Evolutionary conservation across 2,329 filamentous ascomycete species (phyloP).

Genomic region (Cladorrhinum sp.): DNA sequence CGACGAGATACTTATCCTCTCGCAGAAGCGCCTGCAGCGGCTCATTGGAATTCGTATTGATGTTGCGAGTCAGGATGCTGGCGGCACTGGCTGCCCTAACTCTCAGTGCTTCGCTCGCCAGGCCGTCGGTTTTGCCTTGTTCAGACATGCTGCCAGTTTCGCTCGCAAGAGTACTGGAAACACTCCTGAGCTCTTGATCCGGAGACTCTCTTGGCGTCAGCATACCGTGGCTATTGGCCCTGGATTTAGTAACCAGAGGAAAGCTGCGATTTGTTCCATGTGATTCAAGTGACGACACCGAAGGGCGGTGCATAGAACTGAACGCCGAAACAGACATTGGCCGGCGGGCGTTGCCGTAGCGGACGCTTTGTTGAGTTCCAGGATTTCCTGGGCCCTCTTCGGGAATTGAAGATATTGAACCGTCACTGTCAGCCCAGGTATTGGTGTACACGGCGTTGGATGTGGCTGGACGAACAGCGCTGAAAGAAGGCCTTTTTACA

Average conservation of each 20-base stretch:
- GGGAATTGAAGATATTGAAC: conserved; percentile 27
- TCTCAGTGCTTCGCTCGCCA: neutral
- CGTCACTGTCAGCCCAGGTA: conserved; percentile 21
- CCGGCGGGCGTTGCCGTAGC: conserved; percentile 39
- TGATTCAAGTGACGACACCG: conserved; percentile 56
- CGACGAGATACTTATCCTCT: conserved; percentile 59
- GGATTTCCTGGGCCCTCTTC: conserved; percentile 22
- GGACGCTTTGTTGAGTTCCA: conserved; percentile 13
- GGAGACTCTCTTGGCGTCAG: conserved; percentile 49
- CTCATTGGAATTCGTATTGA: conserved; percentile 27
- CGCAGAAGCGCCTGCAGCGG: conserved; percentile 47
- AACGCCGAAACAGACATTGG: conserved; percentile 42
- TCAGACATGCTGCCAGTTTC: conserved; percentile 45
- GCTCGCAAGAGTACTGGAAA: conserved; percentile 48
- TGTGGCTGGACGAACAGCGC: conserved; percentile 8
- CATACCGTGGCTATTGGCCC: conserved; percentile 40
- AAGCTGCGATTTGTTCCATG: conserved; percentile 60
- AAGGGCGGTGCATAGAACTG: conserved; percentile 49
- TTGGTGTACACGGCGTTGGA: conserved; percentile 18
- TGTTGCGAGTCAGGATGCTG: conserved; percentile 10
- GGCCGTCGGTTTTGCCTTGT: conserved; percentile 20
- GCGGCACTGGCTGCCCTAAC: neutral
- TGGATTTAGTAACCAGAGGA: conserved; percentile 53
- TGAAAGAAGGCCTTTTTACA: conserved; percentile 18
- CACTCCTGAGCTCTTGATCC: conserved; percentile 46